Evolutionary conservation across 208 protist species (phyloP).

Genomic region (Vickermania ingenoplastis): DNA sequence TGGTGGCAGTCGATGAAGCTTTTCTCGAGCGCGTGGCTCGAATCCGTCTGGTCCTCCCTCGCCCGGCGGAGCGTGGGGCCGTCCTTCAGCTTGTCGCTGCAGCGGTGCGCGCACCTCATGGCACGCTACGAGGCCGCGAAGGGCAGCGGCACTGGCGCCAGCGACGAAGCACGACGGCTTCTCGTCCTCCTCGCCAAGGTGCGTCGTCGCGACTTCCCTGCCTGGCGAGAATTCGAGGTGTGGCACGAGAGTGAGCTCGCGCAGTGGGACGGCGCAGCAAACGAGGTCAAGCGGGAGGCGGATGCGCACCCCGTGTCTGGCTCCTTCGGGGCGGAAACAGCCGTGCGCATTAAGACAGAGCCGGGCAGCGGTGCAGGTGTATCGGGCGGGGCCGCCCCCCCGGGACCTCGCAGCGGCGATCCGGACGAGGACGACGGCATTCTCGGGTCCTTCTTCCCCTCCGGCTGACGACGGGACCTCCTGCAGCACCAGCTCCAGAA

Average conservation of each 20-base stretch:
- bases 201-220: neutral
- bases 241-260: slow-evolving; percentile 11
- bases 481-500: no score
- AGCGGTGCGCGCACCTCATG: slow-evolving; percentile 36
- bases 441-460: slow-evolving; percentile 31
- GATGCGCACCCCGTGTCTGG: neutral
- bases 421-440: slow-evolving; percentile 33
- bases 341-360: no score
- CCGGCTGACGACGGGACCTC: neutral
- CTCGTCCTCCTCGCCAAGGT: slow-evolving; percentile 25
- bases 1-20: slow-evolving; percentile 75
- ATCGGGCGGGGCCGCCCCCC: neutral
- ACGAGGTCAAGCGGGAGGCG: neutral
- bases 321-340: no score
- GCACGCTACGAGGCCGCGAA: slow-evolving; percentile 58
- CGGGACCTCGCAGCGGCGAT: neutral
- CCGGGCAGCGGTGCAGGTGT: neutral
- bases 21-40: slow-evolving; percentile 70
- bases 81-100: slow-evolving; percentile 19
- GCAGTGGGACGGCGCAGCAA: slow-evolving; percentile 10
- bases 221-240: slow-evolving; percentile 23
- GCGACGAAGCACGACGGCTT: slow-evolving; percentile 13
- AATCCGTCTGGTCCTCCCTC: slow-evolving; percentile 24
- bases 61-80: slow-evolving; percentile 13
- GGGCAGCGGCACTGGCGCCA: slow-evolving; percentile 6